These are phyloP conservation scores for Delitschia confertaspora DNA, from an alignment of 495 filamentous ascomycete genomes.

Conservation along the genomic window DNA sequence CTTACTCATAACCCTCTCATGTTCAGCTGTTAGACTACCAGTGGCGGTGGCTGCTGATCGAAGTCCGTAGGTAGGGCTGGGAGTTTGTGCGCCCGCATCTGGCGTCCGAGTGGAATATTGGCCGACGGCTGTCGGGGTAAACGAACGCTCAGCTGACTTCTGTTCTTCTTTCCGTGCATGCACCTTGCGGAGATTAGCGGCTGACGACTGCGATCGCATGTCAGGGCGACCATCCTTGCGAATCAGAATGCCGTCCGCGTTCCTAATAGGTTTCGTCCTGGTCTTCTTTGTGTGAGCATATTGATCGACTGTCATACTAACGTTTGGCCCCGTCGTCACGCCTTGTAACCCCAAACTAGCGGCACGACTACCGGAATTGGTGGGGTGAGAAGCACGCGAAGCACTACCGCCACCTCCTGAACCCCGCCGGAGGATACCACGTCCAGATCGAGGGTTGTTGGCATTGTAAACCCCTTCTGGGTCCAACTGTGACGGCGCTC, in stretches of 20 bases:
- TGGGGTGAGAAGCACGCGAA: constrained; percentile 11
- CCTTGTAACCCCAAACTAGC: constrained; percentile 24
- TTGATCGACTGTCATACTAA: constrained; percentile 18
- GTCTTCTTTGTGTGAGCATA: constrained; percentile 36
- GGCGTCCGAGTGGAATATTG: constrained; percentile 4
- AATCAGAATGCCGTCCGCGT: constrained; percentile 38
- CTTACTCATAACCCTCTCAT: constrained; percentile 17
- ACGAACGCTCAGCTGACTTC: constrained; percentile 2
- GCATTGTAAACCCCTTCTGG: constrained; percentile 32
- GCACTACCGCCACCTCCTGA: constrained; percentile 16
- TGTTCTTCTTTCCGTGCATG: constrained; percentile 35
- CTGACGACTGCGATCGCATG: constrained; percentile 35
- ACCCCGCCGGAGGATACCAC: constrained; percentile 24
- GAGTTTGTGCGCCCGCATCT: constrained; percentile 1
- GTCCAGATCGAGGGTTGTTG: constrained; percentile 4
- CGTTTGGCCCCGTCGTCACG: constrained; percentile 13
- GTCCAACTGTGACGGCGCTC: constrained; percentile 24
- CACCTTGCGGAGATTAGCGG: constrained; percentile 37
- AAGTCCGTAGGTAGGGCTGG: constrained; percentile 11
- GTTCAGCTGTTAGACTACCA: constrained; percentile 1
- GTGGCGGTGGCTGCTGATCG: neutral
- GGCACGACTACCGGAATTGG: constrained; percentile 14
- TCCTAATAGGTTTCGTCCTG: constrained; percentile 36
- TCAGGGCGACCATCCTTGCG: constrained; percentile 39
- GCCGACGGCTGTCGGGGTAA: constrained; percentile 14